Percentiles rank a stretch among this genome's conserved stretches.
Conservation (phyloP, 2,329 filamentous ascomycete genomes). For the Pseudocercospora ulei region DNA sequence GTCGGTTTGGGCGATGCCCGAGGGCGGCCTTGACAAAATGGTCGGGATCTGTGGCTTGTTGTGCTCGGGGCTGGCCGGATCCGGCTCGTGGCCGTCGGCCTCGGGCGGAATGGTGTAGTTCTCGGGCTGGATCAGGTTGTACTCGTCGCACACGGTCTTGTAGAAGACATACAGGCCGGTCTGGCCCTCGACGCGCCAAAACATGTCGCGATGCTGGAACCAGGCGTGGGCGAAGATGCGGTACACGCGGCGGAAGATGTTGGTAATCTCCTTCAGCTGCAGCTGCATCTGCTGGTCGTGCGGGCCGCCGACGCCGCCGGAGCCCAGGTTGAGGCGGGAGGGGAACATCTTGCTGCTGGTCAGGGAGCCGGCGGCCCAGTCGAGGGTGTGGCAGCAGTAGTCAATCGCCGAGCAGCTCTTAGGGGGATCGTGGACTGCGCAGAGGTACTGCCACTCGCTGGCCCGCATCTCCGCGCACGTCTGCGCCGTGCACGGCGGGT, state of each 20-base stretch:
- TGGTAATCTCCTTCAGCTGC: constrained; percentile 75
- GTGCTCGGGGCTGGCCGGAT: constrained; percentile 23
- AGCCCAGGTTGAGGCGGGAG: constrained; percentile 59
- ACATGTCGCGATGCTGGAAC: constrained; percentile 93
- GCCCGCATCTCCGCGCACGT: constrained; percentile 98
- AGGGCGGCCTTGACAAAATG: constrained; percentile 19
- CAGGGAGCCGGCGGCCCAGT: constrained; percentile 92
- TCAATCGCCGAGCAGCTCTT: constrained; percentile 98
- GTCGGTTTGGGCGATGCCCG: constrained; percentile 24
- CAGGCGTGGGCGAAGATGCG: constrained; percentile 97
- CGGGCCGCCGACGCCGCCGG: constrained; percentile 28
- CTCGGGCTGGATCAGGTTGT: constrained; percentile 78
- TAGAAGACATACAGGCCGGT: constrained; percentile 94
- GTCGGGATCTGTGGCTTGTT: constrained; percentile 12
- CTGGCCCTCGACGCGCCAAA: constrained; percentile 84
- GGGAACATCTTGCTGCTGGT: constrained; percentile 94
- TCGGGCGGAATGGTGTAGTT: constrained; percentile 93
- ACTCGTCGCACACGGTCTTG: constrained; percentile 91
- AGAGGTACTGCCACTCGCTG: constrained; percentile 97
- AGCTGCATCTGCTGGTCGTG: constrained; percentile 37
- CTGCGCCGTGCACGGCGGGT: constrained; percentile 72
- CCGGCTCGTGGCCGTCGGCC: constrained; percentile 67
- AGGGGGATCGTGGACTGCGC: constrained; percentile 90
- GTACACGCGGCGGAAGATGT: constrained; percentile 88
- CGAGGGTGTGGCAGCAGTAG: constrained; percentile 96